Evolutionary conservation across 805 yeast species (phyloP), one percentile per base, ranked within the genome.

Genomic region (Metschnikowia matae): DNA sequence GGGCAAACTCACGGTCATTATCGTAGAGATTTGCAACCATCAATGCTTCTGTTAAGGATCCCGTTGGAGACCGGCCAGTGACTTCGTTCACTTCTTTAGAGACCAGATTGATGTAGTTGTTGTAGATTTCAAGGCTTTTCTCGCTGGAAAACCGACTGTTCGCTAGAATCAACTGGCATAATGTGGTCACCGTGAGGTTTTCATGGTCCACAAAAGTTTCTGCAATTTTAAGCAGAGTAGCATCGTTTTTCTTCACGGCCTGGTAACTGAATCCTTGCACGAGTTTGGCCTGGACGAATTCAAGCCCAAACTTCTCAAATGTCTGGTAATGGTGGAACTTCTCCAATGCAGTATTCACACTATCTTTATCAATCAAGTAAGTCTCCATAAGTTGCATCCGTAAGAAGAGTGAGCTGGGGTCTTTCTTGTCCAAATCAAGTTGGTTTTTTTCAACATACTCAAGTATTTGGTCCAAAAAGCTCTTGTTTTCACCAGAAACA

Each of bases 1-100:
- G 67, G 0, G 84, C 83, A 62, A 82, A 80, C 52, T 78, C 81
- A 40, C 84, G 63, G 59, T 82, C 84, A 40, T 70, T 65, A 36
- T 71, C 68, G 18, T 71, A 69, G 35, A 82, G 60, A 48, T 62
- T 69, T 0, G 77, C 73, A 14, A 77, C 53, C 29, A 81, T 62
- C 36, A 81, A 58, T 2, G 81, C 63, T 54, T 81, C 82, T 1
- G 80, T 74, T 21, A 80, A 54, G 4, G 65, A 48, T 1, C 80
- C 81, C 14, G 74, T 60, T 2, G 73, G 69, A 0, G 83, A 77
- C 13, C 75, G 49, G 1, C 63, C 61, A 1, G 63, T 57, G 3
- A 44, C 52, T 23, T 64, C 62, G 46, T 67, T 71, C 6, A 61
- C 55, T 18, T 64, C 65, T 6, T 51, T 58, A 1, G 77, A 66